phyloP scores from a whole-genome alignment of 1,284 basidiomycete species.

The Pyrrhoderma noxium region DNA sequence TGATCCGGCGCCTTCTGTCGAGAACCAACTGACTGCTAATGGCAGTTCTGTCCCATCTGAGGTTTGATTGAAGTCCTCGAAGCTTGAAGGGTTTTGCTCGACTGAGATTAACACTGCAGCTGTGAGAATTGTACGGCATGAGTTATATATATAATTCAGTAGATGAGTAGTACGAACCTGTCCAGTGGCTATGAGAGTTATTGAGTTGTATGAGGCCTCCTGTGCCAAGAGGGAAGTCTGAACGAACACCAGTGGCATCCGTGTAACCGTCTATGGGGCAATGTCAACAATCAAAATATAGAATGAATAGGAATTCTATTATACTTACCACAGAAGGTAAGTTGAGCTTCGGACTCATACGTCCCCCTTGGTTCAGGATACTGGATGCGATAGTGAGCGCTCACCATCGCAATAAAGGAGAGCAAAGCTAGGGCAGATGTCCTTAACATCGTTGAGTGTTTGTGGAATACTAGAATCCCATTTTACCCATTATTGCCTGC shows the following conservation, averaged over 20 bases:
- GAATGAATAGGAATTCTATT: neutral
- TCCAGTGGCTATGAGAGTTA: constrained; percentile 35
- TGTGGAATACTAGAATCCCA: too few relatives aligned
- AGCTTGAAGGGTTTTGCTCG: constrained; percentile 45
- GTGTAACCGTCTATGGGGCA: constrained; percentile 40
- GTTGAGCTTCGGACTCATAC: constrained; percentile 45
- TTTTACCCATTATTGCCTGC: too few relatives aligned
- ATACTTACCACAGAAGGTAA: constrained; percentile 40
- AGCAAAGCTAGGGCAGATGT: neutral
- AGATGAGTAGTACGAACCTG: constrained; percentile 26
- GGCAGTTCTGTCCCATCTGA: constrained; percentile 20
- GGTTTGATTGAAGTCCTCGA: constrained; percentile 51
- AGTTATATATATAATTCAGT: neutral
- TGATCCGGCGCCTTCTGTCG: constrained; percentile 43
- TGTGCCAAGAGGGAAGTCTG: constrained; percentile 45
- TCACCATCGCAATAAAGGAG: constrained; percentile 31
- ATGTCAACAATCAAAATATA: neutral
- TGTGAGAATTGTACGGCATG: constrained; percentile 20
- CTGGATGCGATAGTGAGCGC: constrained; percentile 55
- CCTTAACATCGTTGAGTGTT: too few relatives aligned
- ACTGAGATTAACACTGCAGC: constrained; percentile 55
- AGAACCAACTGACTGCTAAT: constrained; percentile 41
- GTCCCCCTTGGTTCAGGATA: constrained; percentile 50
- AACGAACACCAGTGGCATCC: constrained; percentile 36
- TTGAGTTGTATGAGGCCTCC: constrained; percentile 36